These are phyloP conservation scores for Umbelopsis vinacea DNA, from an alignment of 192 early-diverging fungal species.

Conservation along the genomic window DNA sequence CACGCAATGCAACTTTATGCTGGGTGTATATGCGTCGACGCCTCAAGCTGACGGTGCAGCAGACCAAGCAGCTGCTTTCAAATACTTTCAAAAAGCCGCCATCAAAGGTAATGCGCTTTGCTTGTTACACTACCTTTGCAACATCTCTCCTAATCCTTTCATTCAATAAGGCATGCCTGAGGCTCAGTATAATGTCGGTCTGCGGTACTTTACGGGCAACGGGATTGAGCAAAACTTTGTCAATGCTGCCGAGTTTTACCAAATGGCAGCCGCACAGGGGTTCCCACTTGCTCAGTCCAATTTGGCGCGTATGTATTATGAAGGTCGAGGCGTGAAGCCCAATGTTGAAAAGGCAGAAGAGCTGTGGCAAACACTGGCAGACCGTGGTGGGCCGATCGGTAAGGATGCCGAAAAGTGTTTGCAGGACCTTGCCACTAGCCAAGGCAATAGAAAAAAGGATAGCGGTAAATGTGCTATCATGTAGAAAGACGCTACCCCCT, in stretches of 20 bases:
- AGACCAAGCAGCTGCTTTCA: slow-evolving; percentile 46
- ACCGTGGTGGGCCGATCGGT: slow-evolving; percentile 34
- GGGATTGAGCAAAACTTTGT: slow-evolving; percentile 49
- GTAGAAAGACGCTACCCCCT: slow-evolving; percentile 4
- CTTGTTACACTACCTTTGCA: background rate
- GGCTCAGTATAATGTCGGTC: slow-evolving; percentile 59
- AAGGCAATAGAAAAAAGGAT: slow-evolving; percentile 11
- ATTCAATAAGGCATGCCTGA: slow-evolving; percentile 41
- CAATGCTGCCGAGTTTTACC: slow-evolving; percentile 53
- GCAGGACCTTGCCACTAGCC: slow-evolving; percentile 13
- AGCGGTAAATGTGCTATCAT: slow-evolving; percentile 32
- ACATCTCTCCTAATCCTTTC: background rate
- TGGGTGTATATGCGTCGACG: slow-evolving; percentile 33
- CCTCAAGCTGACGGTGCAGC: slow-evolving; percentile 24
- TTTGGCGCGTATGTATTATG: slow-evolving; percentile 42
- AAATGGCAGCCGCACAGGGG: slow-evolving; percentile 53
- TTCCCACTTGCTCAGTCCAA: slow-evolving; percentile 55
- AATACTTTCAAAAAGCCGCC: slow-evolving; percentile 54
- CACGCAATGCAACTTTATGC: slow-evolving; percentile 48
- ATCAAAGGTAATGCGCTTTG: slow-evolving; percentile 40
- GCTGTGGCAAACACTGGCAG: slow-evolving; percentile 36
- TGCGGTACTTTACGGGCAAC: slow-evolving; percentile 46
- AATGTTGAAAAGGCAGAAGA: slow-evolving; percentile 34
- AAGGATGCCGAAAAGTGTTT: slow-evolving; percentile 36
- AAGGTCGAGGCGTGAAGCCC: slow-evolving; percentile 40